A percentile compares a stretch with the other conserved stretches of the same genome.
phyloP scores from a whole-genome alignment of 2,329 filamentous ascomycete genomes.

The Exserohilum turcica region DNA sequence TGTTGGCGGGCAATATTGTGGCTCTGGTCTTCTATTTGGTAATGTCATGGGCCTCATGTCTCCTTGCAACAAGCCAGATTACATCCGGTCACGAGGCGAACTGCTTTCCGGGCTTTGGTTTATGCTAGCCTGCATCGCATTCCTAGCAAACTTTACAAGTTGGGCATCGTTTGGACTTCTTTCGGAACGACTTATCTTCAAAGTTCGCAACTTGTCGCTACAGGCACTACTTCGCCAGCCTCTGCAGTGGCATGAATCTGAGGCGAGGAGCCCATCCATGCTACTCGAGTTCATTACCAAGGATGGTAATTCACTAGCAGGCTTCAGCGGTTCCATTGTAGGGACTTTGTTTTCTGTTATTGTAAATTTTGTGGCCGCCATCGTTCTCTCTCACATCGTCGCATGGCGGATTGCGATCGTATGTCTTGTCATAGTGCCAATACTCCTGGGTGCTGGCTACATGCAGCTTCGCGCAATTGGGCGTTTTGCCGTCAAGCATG shows the following conservation, averaged over 20 bases:
- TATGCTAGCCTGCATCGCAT: slow-evolving; percentile 63
- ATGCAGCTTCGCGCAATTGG: slow-evolving; percentile 69
- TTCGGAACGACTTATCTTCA: slow-evolving; percentile 69
- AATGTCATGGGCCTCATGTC: slow-evolving; percentile 63
- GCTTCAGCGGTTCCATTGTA: slow-evolving; percentile 71
- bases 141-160: slow-evolving; percentile 66
- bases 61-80: slow-evolving; percentile 56
- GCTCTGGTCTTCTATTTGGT: slow-evolving; percentile 64
- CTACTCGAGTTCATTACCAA: slow-evolving; percentile 71
- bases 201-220: slow-evolving; percentile 67
- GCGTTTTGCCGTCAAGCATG: slow-evolving; percentile 61
- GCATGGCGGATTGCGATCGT: slow-evolving; percentile 79
- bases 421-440: slow-evolving; percentile 69
- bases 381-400: slow-evolving; percentile 71
- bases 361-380: slow-evolving; percentile 70
- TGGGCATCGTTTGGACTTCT: slow-evolving; percentile 63
- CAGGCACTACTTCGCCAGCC: slow-evolving; percentile 69
- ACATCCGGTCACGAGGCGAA: slow-evolving; percentile 56
- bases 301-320: slow-evolving; percentile 69
- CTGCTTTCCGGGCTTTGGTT: slow-evolving; percentile 66
- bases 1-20: slow-evolving; percentile 63
- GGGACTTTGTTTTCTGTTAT: slow-evolving; percentile 71
- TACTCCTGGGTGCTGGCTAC: slow-evolving; percentile 70
- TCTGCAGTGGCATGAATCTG: slow-evolving; percentile 72
- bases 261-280: slow-evolving; percentile 63